Evolutionary conservation across 176 grass and related monocot genomes (phyloP), one percentile per base, ranked within the genome.

Genomic region (Zea mays): DNA sequence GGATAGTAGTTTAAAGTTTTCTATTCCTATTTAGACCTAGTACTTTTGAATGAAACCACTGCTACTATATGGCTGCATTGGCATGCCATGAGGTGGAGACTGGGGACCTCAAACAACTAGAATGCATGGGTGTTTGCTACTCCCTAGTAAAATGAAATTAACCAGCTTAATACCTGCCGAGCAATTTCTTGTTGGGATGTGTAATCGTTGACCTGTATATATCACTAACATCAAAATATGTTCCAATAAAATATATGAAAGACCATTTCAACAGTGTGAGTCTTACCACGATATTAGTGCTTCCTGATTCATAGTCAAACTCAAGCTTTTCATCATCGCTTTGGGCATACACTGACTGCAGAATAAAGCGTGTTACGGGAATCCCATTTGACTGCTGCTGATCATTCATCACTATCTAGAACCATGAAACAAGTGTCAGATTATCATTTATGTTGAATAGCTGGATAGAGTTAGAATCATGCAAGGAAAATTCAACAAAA

Each of bases 281-380:
- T 50, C 74, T 49, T 82, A 98, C 95, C 85, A 92, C 70, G 64
- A 98, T 94, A 86, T 85, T 98, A 45, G 89, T 92, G 83, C 71
- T 98, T 75, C 95, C 95, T 56, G 95, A 98, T 92, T 98, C 95
- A 79, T 98, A 98, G 81, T 94, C 87, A 90, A 98, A 98, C 75
- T 98, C 95, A 42, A 98, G 89, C 56, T 92, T 98, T 80, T 98
- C 95, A 90, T 94, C 91, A n/a, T 98, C 91, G 14, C 34, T 94
- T 90, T 94, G 91, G 67, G 91, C 89, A 72, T 98, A 98, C 68
- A 98, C 90, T 52, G 95, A 94, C 83, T 98, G 95, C 73, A 98
- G 89, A 66, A 84, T 86, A 79, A 98, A 98, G 35, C 89, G 84
- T 72, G 95, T 98, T 44, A 98, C 87, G 13, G 89, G 95, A 47